Conservation (phyloP, 805 yeast species). For the Kodamaea neixiangensis region DNA sequence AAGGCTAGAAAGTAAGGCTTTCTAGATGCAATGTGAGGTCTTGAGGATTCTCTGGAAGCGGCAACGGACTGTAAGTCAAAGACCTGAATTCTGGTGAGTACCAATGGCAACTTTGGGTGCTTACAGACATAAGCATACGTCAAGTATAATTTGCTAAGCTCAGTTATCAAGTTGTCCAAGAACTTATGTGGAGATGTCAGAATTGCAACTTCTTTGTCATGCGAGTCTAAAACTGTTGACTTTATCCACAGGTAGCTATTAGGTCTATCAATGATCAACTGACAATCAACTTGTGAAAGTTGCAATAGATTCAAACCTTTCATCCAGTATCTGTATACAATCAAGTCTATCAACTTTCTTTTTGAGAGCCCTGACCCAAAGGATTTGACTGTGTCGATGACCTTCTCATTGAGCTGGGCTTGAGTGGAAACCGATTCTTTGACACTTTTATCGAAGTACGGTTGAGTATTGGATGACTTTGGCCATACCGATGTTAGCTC, state of each 20-base stretch:
- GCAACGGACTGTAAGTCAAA: slow-evolving; percentile 48
- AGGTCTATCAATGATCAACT: slow-evolving; percentile 61
- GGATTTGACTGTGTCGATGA: slow-evolving; percentile 17
- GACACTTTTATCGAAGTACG: slow-evolving; percentile 15
- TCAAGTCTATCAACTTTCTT: slow-evolving; percentile 40
- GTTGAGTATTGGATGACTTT: slow-evolving; percentile 26
- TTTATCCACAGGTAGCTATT: slow-evolving; percentile 47
- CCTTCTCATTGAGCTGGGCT: slow-evolving; percentile 22
- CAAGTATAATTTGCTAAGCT: slow-evolving; percentile 53
- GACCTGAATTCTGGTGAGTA: slow-evolving; percentile 65
- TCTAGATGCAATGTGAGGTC: slow-evolving; percentile 52
- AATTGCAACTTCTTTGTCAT: slow-evolving; percentile 29
- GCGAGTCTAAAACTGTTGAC: slow-evolving; percentile 45
- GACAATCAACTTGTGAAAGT: slow-evolving; percentile 70
- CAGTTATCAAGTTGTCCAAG: slow-evolving; percentile 47
- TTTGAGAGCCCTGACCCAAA: slow-evolving; percentile 23
- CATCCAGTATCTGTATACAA: slow-evolving; percentile 54
- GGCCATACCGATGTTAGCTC: slow-evolving; percentile 40
- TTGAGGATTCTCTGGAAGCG: slow-evolving; percentile 14
- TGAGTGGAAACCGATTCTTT: slow-evolving; percentile 17
- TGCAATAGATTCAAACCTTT: slow-evolving; percentile 64
- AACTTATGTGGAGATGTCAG: slow-evolving; percentile 54
- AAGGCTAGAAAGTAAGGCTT: slow-evolving; percentile 67
- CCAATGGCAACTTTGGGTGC: slow-evolving; percentile 63
- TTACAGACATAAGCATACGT: slow-evolving; percentile 67